Conservation (phyloP, 2,329 filamentous ascomycete genomes). For the Dryadomyces sulphureus region DNA sequence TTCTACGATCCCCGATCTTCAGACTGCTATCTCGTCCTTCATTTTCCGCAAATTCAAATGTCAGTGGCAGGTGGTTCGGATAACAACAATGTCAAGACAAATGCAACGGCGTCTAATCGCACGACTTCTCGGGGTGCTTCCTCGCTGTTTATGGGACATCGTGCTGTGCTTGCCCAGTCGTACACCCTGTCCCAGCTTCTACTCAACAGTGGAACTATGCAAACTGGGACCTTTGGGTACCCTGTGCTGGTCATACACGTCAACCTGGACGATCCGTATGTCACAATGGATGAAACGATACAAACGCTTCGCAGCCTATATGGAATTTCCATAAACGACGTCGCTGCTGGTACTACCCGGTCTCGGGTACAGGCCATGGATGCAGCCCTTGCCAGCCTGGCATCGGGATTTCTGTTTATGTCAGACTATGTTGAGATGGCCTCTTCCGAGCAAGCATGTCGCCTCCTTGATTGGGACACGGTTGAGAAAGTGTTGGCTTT, state of each 20-base stretch:
- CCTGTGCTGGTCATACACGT: constrained; percentile 5
- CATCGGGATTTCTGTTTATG: constrained; percentile 10
- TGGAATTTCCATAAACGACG: constrained; percentile 6
- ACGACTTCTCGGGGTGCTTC: background rate
- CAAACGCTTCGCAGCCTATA: constrained; percentile 12
- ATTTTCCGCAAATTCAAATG: constrained; percentile 1
- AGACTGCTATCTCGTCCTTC: constrained; percentile 10
- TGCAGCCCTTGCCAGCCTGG: constrained; percentile 7
- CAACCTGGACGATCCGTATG: constrained; percentile 7
- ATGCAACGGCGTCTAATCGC: background rate
- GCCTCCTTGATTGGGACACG: constrained; percentile 9
- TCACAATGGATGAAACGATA: constrained; percentile 5
- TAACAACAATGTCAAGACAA: background rate
- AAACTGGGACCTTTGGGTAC: constrained; percentile 6
- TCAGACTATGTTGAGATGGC: constrained; percentile 7
- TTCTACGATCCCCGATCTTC: constrained; percentile 7
- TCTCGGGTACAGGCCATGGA: constrained; percentile 4
- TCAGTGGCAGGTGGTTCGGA: background rate
- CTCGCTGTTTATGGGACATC: constrained; percentile 10
- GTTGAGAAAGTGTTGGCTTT: constrained; percentile 10
- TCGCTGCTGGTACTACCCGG: background rate
- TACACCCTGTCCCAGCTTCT: constrained; percentile 8
- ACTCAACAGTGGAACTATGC: constrained; percentile 1
- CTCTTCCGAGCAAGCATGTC: constrained; percentile 5
- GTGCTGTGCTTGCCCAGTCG: constrained; percentile 10